These are phyloP conservation scores for Skeletonema costatum DNA, from an alignment of 108 stramenopile species.

Conservation along the genomic window DNA sequence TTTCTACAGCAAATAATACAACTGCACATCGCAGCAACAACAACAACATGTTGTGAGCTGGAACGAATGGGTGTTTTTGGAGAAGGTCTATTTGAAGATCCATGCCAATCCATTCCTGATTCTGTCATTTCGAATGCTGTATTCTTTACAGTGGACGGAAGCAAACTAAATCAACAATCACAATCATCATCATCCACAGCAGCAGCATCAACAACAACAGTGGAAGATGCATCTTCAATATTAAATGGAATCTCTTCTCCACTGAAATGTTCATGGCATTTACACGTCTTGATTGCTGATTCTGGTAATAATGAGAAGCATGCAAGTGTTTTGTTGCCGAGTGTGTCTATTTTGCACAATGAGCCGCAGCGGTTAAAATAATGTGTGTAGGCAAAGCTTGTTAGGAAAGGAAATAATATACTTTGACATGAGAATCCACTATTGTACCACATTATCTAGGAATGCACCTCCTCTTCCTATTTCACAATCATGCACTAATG, in stretches of 20 bases:
- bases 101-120: slow-evolving; percentile 53
- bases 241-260: slow-evolving; percentile 34
- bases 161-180: slow-evolving; percentile 4
- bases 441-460: no score
- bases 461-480: no score
- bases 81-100: slow-evolving; percentile 64
- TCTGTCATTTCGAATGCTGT: slow-evolving; percentile 44
- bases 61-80: slow-evolving; percentile 72
- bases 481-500: no score
- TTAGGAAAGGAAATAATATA: no score
- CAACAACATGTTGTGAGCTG: slow-evolving; percentile 33
- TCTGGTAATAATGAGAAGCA: slow-evolving; percentile 61
- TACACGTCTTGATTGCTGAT: slow-evolving; percentile 73
- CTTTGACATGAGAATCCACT: no score
- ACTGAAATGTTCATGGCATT: slow-evolving; percentile 56
- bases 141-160: slow-evolving; percentile 33
- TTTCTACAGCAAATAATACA: background rate
- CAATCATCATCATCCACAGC: slow-evolving; percentile 21
- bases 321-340: slow-evolving; percentile 72
- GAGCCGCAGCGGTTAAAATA: background rate
- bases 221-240: slow-evolving; percentile 10
- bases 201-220: slow-evolving; percentile 34
- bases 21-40: background rate
- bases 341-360: background rate
- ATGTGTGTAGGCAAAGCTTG: no score